These are phyloP conservation scores for Corrigiola litoralis DNA, from an alignment of 179 eudicot species.

Conservation along the genomic window DNA sequence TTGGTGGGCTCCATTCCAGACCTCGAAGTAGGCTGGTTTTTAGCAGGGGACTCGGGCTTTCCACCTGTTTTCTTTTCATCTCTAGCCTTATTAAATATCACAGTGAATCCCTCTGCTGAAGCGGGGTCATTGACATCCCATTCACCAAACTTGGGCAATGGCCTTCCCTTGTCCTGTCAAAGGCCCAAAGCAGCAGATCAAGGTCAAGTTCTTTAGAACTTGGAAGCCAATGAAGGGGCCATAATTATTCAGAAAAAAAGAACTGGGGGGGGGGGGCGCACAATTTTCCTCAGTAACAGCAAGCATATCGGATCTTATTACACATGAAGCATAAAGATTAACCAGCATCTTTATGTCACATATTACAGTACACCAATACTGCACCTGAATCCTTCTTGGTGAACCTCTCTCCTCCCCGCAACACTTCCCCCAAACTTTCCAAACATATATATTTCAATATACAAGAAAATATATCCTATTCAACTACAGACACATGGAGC, in stretches of 20 bases:
- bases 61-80: slow-evolving; percentile 85
- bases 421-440: too few species aligned
- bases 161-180: slow-evolving; percentile 74
- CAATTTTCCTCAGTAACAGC: too few species aligned
- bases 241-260: neutral
- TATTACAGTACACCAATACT: too few species aligned
- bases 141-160: slow-evolving; percentile 93
- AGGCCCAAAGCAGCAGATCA: slow-evolving; percentile 4
- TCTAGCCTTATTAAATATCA: slow-evolving; percentile 85
- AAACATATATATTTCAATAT: too few species aligned
- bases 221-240: neutral
- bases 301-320: too few species aligned
- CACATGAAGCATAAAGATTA: too few species aligned
- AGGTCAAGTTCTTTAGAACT: neutral
- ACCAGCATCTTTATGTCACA: too few species aligned
- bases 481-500: too few species aligned
- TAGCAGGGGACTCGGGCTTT: slow-evolving; percentile 67
- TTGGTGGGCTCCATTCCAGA: slow-evolving; percentile 49
- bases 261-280: too few species aligned
- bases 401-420: too few species aligned
- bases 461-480: too few species aligned
- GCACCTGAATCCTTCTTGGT: too few species aligned
- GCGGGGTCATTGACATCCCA: slow-evolving; percentile 97
- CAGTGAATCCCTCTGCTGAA: slow-evolving; percentile 95
- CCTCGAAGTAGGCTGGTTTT: slow-evolving; percentile 40